Evolutionary conservation across 495 filamentous ascomycete genomes (phyloP).

Genomic region (Lichenothelia convexa): DNA sequence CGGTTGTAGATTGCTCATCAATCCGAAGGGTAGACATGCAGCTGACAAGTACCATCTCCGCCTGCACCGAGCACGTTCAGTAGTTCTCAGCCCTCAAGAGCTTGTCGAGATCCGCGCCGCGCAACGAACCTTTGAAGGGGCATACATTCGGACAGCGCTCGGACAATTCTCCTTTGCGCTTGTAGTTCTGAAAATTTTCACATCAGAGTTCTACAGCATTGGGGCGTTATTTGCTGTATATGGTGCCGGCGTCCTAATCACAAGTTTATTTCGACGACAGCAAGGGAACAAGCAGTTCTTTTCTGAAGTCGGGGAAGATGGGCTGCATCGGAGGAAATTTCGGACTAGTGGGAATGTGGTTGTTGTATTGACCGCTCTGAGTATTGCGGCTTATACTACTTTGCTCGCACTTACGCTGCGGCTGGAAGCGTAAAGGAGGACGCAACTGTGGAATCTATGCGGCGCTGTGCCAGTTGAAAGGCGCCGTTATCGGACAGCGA

Average conservation of each 20-base stretch:
- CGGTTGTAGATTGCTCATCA: slow-evolving; percentile 1
- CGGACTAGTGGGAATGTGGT: slow-evolving; percentile 68
- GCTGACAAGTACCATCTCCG: slow-evolving; percentile 32
- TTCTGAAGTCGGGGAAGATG: slow-evolving; percentile 49
- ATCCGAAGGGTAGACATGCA: slow-evolving; percentile 21
- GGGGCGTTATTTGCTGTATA: slow-evolving; percentile 85
- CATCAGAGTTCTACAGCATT: slow-evolving; percentile 80
- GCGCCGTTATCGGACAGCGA: too few relatives aligned
- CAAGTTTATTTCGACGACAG: slow-evolving; percentile 62
- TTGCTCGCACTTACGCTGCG: slow-evolving; percentile 58
- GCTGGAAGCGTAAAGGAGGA: slow-evolving; percentile 23
- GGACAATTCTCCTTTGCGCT: slow-evolving; percentile 89
- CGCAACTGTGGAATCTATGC: too few relatives aligned
- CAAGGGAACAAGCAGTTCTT: slow-evolving; percentile 93
- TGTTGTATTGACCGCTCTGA: slow-evolving; percentile 63
- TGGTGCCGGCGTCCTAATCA: slow-evolving; percentile 64
- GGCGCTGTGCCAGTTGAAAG: too few relatives aligned
- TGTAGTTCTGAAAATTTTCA: slow-evolving; percentile 92
- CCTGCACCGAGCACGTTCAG: slow-evolving; percentile 67
- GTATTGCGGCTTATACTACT: slow-evolving; percentile 61
- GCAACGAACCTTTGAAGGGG: slow-evolving; percentile 92
- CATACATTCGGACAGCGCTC: slow-evolving; percentile 85
- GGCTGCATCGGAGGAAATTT: slow-evolving; percentile 55
- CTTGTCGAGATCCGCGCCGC: slow-evolving; percentile 87
- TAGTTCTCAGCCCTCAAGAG: slow-evolving; percentile 63